phyloP scores from a whole-genome alignment of 2,329 filamentous ascomycete genomes.

The Stromatinia cepivora region DNA sequence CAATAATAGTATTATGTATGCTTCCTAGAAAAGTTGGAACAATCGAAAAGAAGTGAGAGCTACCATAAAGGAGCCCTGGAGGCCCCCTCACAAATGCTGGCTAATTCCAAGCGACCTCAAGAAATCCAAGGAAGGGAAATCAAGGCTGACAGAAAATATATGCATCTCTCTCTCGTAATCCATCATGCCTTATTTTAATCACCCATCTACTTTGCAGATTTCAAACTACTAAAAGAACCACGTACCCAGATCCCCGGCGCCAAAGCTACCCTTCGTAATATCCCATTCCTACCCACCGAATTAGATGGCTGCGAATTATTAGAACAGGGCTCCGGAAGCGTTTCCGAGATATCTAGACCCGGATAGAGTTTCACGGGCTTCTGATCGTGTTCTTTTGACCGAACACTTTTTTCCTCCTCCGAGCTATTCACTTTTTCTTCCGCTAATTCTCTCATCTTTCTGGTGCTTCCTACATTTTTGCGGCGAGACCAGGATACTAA shows the following conservation, averaged over 20 bases:
- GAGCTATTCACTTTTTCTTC: not conserved
- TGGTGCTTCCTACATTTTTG: not conserved
- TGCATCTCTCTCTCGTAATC: not conserved
- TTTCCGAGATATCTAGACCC: not conserved
- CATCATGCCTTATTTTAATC: not conserved
- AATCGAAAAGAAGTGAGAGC: not conserved
- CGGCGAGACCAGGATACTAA: not conserved
- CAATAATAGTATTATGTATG: not conserved
- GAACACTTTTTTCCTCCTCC: not conserved
- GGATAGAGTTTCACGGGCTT: not conserved
- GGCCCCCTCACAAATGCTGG: accelerated
- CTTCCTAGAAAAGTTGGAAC: not conserved
- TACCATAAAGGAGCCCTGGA: not conserved
- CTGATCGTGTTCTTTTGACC: not conserved
- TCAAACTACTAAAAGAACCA: not conserved
- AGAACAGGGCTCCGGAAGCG: not conserved
- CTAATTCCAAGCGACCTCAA: not conserved
- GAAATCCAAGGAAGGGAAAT: not conserved
- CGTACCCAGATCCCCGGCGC: not conserved
- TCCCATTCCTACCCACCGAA: not conserved
- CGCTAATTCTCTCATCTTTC: not conserved
- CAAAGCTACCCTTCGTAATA: not conserved
- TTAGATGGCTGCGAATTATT: not conserved
- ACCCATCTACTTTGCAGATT: not conserved
- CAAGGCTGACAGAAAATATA: not conserved